Conservation (phyloP, 371 early-diverging fungal species). For the Syncephalastrum contaminatum region DNA sequence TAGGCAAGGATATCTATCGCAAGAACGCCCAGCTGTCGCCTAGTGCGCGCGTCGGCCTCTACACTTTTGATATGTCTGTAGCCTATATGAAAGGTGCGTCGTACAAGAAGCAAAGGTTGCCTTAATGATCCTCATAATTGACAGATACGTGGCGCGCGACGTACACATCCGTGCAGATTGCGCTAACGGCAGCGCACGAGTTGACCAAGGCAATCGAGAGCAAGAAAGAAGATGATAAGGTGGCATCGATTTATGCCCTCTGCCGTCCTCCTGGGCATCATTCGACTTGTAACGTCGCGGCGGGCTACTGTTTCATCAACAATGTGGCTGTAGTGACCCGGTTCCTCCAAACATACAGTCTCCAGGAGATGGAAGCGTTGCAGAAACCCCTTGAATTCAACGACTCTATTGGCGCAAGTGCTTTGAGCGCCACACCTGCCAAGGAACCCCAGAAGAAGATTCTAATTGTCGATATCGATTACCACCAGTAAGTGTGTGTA, state of each 20-base stretch:
- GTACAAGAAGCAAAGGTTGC: background rate
- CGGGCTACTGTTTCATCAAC: constrained; percentile 59
- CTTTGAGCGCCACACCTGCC: constrained; percentile 17
- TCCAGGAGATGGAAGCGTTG: constrained; percentile 28
- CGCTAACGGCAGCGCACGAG: constrained; percentile 58
- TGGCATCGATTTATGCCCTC: constrained; percentile 56
- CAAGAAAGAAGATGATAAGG: constrained; percentile 12
- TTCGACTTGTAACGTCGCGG: constrained; percentile 54
- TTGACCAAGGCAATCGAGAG: constrained; percentile 27
- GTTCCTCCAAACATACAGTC: constrained; percentile 49
- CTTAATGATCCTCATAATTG: background rate
- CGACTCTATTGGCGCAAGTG: background rate
- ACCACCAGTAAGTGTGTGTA: constrained; percentile 53
- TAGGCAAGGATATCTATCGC: constrained; percentile 28
- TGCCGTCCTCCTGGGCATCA: constrained; percentile 74
- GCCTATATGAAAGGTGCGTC: constrained; percentile 52
- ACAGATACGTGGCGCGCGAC: constrained; percentile 66
- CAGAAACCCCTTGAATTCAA: constrained; percentile 14
- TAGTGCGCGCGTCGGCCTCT: constrained; percentile 35
- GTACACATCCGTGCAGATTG: constrained; percentile 66
- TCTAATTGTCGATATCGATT: constrained; percentile 60
- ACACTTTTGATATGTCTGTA: constrained; percentile 60
- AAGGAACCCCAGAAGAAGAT: constrained; percentile 35
- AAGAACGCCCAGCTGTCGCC: constrained; percentile 22
- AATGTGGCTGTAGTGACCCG: constrained; percentile 60